A percentile compares a stretch with the other conserved stretches of the same genome.
Conservation (phyloP, 2,329 filamentous ascomycete species). For the Fusarium nygamai region DNA sequence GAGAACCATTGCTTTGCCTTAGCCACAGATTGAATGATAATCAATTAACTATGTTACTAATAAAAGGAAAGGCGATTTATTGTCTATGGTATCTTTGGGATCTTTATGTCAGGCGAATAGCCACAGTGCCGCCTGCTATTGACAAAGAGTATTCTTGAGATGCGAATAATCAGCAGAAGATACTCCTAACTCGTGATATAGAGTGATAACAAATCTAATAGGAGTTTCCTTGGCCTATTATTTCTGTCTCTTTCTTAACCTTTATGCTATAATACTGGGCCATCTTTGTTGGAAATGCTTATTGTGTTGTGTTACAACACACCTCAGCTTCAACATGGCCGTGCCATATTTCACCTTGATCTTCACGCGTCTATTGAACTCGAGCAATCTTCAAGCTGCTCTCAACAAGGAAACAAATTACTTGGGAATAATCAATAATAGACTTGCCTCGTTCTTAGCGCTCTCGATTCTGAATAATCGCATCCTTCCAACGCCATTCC, state of each 20-base stretch:
- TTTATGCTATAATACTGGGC: background rate
- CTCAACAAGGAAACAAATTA: background rate
- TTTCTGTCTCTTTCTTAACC: background rate
- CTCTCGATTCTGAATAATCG: constrained; percentile 4
- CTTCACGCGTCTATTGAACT: no score
- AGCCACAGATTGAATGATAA: background rate
- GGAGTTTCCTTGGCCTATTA: background rate
- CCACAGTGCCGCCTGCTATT: background rate
- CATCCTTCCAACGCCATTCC: constrained; percentile 23
- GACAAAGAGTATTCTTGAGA: background rate
- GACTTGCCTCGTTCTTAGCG: background rate
- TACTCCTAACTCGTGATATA: background rate
- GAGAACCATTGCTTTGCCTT: background rate
- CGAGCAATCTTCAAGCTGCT: background rate
- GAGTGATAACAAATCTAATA: background rate
- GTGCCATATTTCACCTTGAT: background rate
- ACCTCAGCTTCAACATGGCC: background rate
- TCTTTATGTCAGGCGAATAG: background rate
- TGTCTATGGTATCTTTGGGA: background rate
- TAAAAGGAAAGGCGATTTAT: background rate
- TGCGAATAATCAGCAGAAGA: background rate
- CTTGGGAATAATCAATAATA: background rate
- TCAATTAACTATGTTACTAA: background rate
- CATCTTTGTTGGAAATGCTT: background rate
- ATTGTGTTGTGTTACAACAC: background rate